Base-by-base conservation (phyloP, 306 rosid species). In the Bauhinia variegata region DNA sequence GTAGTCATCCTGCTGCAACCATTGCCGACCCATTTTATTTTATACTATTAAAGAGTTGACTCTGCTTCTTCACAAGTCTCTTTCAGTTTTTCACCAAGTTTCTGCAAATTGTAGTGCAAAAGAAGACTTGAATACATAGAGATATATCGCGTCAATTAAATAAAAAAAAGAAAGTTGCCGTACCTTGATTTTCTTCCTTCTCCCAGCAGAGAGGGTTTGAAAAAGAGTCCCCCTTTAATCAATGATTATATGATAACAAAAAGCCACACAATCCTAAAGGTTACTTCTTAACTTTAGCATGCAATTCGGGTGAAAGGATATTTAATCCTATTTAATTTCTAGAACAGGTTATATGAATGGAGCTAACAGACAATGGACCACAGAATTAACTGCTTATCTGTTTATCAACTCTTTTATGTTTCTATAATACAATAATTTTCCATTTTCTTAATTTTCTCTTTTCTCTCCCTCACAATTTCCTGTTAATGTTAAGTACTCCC, bases 261-360 rank as follows among this genome's bases (percentile, higher is more conserved):
- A 64, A 67, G 72, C 65, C 63, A 72, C 82, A 83, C 85, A 80
- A 81, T 61, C 54, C 62, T 77, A 83, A 71, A 76, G 73, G 67
- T 80, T 68, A 36, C 69, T 58, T 50, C 5, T 47, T 73, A 73
- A 36, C 83, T 75, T 65, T 78, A 62, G 54, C 59, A 13, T 38
- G 78, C 74, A 15, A 34, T 73, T 82, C 17, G 0, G 55, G 85
- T 78, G 84, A 73, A 82, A 70, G 73, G 57, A 43, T 53, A 65
- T 58, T 50, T 33, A 66, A 58, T 55, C 55, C 43, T 16, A 74
- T 61, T 63, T 75, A 32, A 59, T 44, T 71, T 32, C 15, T 23
- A 50, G 32, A 54, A 59, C 52, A 70, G 63, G 33, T 54, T 47
- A 48, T 52, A 66, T 39, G 13, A 11, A 28, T 34, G 18, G 37